A percentile compares a stretch with the other conserved stretches of the same genome.
Conservation (phyloP, 441 rosid genomes). For the Iberis amara region DNA sequence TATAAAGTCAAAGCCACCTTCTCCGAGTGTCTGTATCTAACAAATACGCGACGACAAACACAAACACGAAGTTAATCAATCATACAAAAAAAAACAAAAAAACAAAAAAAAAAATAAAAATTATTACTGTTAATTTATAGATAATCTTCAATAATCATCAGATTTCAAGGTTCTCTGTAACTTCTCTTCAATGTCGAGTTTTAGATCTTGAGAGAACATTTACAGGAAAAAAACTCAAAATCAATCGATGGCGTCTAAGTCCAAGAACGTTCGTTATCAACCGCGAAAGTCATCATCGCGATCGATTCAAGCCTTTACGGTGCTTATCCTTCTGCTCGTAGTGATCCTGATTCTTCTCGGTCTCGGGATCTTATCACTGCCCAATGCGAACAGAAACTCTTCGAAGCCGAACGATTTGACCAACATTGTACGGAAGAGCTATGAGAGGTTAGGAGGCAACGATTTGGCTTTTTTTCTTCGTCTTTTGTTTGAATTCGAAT, state of each 20-base stretch:
- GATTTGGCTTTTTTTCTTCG: not conserved
- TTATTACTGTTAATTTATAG: not conserved
- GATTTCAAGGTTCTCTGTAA: not conserved
- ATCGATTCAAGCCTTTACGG: slow-evolving; percentile 44
- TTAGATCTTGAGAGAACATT: slow-evolving; percentile 25
- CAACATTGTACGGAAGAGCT: slow-evolving; percentile 43
- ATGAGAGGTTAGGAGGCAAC: slow-evolving; percentile 33
- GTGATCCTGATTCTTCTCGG: slow-evolving; percentile 63
- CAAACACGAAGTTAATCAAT: slow-evolving; percentile 23
- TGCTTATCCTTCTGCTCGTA: slow-evolving; percentile 54
- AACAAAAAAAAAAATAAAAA: not conserved
- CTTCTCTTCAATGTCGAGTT: slow-evolving; percentile 14
- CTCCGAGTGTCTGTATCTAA: slow-evolving; percentile 24
- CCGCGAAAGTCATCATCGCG: slow-evolving; percentile 54
- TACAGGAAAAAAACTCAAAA: not conserved
- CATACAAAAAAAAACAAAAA: slow-evolving; percentile 9
- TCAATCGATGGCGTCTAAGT: slow-evolving; percentile 47
- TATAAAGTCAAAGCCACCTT: slow-evolving; percentile 32
- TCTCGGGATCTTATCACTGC: slow-evolving; percentile 64
- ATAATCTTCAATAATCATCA: not conserved
- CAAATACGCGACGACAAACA: slow-evolving; percentile 27
- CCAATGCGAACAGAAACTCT: slow-evolving; percentile 41
- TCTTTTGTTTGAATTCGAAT: not conserved
- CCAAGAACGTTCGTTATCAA: slow-evolving; percentile 55
- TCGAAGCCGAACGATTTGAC: slow-evolving; percentile 60